phyloP scores from a whole-genome alignment of 2,329 filamentous ascomycete species.

The Orbilia blumenaviensis region DNA sequence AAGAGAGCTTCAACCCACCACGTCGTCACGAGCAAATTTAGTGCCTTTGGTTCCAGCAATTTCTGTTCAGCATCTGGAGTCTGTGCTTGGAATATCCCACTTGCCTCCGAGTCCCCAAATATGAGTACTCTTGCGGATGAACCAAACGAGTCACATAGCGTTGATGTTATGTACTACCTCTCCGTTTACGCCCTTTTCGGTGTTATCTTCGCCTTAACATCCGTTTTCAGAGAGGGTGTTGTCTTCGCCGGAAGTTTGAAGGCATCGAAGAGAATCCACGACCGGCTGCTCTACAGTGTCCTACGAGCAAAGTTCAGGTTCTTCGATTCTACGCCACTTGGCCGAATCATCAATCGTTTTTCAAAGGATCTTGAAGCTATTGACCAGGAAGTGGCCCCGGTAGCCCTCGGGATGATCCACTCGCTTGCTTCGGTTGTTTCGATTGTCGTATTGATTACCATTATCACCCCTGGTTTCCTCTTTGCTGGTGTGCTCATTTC shows the following conservation, averaged over 20 bases:
- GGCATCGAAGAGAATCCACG: slow-evolving; percentile 85
- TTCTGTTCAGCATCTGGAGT: slow-evolving; percentile 62
- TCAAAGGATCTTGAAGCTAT: slow-evolving; percentile 96
- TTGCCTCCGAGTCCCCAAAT: slow-evolving; percentile 30
- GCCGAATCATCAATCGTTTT: slow-evolving; percentile 97
- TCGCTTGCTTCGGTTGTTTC: slow-evolving; percentile 77
- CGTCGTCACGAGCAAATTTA: slow-evolving; percentile 62
- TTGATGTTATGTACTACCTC: slow-evolving; percentile 86
- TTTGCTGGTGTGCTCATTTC: slow-evolving; percentile 87
- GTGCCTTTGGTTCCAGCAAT: slow-evolving; percentile 35
- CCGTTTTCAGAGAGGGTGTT: slow-evolving; percentile 82
- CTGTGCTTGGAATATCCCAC: slow-evolving; percentile 64
- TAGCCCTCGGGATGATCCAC: slow-evolving; percentile 78
- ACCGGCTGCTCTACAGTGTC: slow-evolving; percentile 77
- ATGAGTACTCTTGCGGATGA: slow-evolving; percentile 61
- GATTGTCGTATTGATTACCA: slow-evolving; percentile 84
- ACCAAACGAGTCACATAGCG: slow-evolving; percentile 64
- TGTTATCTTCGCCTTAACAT: slow-evolving; percentile 78
- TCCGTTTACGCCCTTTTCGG: slow-evolving; percentile 83
- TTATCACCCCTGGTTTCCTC: slow-evolving; percentile 89
- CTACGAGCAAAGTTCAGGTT: slow-evolving; percentile 95
- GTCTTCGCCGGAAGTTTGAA: slow-evolving; percentile 91
- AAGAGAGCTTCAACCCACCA: slow-evolving; percentile 36
- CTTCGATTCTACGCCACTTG: slow-evolving; percentile 94
- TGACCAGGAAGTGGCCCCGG: slow-evolving; percentile 93